Conservation (phyloP, 179 eudicot genomes). For the Drosera spatulata region DNA sequence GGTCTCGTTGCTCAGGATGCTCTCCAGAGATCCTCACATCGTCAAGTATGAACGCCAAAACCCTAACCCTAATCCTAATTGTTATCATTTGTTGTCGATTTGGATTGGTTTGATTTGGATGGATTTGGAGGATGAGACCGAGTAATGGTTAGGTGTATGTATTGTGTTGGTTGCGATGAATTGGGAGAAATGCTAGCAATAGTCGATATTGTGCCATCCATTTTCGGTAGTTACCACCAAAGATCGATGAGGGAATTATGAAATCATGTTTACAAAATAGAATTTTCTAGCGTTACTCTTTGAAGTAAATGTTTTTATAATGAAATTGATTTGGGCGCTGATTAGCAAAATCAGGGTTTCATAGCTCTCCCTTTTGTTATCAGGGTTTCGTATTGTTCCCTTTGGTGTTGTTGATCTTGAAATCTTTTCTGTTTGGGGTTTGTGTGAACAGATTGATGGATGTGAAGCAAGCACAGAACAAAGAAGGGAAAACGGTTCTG, state of each 20-base stretch:
- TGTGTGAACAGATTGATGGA: slow-evolving; percentile 52
- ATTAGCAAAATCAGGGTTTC: background rate
- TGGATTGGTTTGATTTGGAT: background rate
- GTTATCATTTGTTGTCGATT: background rate
- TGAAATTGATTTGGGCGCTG: too few relatives aligned
- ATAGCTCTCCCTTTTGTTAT: background rate
- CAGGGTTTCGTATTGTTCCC: background rate
- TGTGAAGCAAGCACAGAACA: slow-evolving; percentile 91
- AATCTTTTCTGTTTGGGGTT: background rate
- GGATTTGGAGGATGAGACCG: background rate
- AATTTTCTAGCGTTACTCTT: too few relatives aligned
- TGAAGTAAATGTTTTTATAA: too few relatives aligned
- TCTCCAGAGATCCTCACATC: slow-evolving; percentile 84
- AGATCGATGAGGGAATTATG: too few relatives aligned
- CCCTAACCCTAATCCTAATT: background rate
- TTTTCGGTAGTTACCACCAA: too few relatives aligned
- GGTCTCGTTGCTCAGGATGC: slow-evolving; percentile 81
- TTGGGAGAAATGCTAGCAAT: too few relatives aligned
- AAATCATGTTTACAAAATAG: too few relatives aligned
- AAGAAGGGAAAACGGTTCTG: slow-evolving; percentile 85
- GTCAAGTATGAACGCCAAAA: slow-evolving; percentile 36
- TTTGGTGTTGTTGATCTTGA: background rate
- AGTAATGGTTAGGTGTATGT: background rate
- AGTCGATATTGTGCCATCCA: too few relatives aligned
- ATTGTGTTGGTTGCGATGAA: too few relatives aligned